Percentiles rank a stretch among this genome's conserved stretches.
These are phyloP conservation scores for Mallotus japonicus DNA, from an alignment of 441 rosid genomes.

Conservation along the genomic window DNA sequence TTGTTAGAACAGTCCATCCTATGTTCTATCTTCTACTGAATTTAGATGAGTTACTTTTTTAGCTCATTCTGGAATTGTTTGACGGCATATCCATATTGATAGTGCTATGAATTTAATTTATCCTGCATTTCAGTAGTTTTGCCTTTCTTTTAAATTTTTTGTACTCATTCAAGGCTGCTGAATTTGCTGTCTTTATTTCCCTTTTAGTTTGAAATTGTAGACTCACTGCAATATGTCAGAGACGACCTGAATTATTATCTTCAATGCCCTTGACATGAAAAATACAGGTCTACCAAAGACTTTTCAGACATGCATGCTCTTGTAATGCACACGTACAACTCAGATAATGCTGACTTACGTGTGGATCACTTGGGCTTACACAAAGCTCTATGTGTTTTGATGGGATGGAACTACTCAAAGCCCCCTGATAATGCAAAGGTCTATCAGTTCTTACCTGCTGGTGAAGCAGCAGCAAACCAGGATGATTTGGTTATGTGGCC, in stretches of 20 bases:
- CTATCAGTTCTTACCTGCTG: constrained; percentile 76
- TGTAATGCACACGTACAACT: constrained; percentile 87
- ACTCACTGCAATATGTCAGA: constrained; percentile 27
- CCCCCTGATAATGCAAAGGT: constrained; percentile 88
- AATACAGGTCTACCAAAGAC: constrained; percentile 91
- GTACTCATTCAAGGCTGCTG: constrained; percentile 17
- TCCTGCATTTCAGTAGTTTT: neutral
- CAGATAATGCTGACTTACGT: constrained; percentile 70
- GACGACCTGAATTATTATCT: constrained; percentile 52
- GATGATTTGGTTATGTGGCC: constrained; percentile 97
- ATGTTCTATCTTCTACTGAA: neutral
- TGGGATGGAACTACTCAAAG: constrained; percentile 92
- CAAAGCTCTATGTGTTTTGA: constrained; percentile 91
- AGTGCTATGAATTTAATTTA: neutral
- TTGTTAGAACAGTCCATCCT: neutral
- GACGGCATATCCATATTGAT: neutral
- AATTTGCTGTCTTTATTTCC: constrained; percentile 23
- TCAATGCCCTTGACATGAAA: constrained; percentile 62
- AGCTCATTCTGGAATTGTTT: neutral
- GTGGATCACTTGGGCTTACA: constrained; percentile 97
- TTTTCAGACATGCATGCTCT: constrained; percentile 87
- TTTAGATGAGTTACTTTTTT: neutral
- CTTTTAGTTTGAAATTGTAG: constrained; percentile 35
- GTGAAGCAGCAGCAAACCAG: constrained; percentile 75
- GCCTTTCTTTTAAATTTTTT: neutral